phyloP scores from a whole-genome alignment of 352 stramenopile species.

The Pythium plurisporium region DNA sequence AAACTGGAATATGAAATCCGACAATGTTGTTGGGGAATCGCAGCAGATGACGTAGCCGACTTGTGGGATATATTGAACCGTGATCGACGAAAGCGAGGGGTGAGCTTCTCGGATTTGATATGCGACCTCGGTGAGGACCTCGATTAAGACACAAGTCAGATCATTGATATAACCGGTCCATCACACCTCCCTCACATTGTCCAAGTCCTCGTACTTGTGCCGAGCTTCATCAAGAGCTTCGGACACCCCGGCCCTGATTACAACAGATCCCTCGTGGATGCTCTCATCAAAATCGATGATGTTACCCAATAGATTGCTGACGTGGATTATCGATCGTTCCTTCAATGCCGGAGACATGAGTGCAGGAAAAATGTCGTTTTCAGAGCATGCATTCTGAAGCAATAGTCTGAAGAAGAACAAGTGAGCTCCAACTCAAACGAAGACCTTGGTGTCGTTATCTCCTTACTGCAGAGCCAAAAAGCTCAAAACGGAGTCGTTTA shows the following conservation, averaged over 20 bases:
- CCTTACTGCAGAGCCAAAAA: constrained; percentile 62
- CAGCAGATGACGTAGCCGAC: constrained; percentile 84
- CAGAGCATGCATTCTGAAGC: constrained; percentile 2
- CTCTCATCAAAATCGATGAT: constrained; percentile 84
- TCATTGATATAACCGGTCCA: not conserved
- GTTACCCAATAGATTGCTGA: constrained; percentile 79
- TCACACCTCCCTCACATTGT: constrained; percentile 44
- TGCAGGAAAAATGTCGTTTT: constrained; percentile 17
- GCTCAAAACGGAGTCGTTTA: constrained; percentile 50
- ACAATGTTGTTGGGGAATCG: constrained; percentile 54
- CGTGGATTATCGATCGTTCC: constrained; percentile 44
- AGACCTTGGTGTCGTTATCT: not conserved
- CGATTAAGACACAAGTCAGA: not conserved
- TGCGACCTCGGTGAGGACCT: constrained; percentile 81
- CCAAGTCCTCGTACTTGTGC: constrained; percentile 73
- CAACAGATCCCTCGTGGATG: constrained; percentile 43
- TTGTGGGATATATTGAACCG: constrained; percentile 84
- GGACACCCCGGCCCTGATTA: constrained; percentile 72
- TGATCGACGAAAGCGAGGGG: constrained; percentile 64
- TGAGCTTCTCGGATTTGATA: constrained; percentile 79
- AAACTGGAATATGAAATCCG: constrained; percentile 85
- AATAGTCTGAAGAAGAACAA: constrained; percentile 6
- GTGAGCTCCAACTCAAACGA: not conserved
- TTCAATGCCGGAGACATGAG: constrained; percentile 30
- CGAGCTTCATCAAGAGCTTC: constrained; percentile 62